A percentile compares a stretch with the other conserved stretches of the same genome.
phyloP scores from a whole-genome alignment of 768 basidiomycete species.

The Butyriboletus loyo region DNA sequence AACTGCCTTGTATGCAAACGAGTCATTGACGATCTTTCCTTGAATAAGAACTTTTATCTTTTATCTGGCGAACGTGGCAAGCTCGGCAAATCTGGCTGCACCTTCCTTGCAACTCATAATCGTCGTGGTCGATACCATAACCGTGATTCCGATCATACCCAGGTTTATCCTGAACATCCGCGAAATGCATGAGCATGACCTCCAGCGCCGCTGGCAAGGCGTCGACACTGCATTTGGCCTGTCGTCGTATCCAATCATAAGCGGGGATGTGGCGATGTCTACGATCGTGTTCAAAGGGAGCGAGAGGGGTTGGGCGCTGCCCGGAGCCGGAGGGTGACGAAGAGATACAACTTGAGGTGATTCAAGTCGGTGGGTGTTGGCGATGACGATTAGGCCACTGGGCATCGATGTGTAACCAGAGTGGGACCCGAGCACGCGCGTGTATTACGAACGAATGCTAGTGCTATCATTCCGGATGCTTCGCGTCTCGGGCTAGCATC shows the following conservation, averaged over 20 bases:
- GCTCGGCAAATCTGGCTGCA: background rate
- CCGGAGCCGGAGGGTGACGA: no score
- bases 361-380: no score
- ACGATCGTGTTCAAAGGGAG: background rate
- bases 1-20: background rate
- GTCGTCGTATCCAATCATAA: background rate
- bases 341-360: no score
- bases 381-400: no score
- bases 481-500: no score
- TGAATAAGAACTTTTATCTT: background rate
- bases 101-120: background rate
- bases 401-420: no score
- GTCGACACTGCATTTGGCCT: background rate
- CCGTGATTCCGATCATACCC: background rate
- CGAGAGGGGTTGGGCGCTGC: no score
- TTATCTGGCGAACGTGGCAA: background rate
- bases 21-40: background rate
- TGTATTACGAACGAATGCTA: no score
- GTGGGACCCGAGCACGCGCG: no score
- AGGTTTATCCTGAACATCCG: background rate
- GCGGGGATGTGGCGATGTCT: background rate
- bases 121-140: fast-evolving
- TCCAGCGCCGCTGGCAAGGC: background rate
- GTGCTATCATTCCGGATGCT: no score
- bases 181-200: background rate